Base-by-base conservation (phyloP, 306 rosid genomes). In the Citrullus mucosospermus region DNA sequence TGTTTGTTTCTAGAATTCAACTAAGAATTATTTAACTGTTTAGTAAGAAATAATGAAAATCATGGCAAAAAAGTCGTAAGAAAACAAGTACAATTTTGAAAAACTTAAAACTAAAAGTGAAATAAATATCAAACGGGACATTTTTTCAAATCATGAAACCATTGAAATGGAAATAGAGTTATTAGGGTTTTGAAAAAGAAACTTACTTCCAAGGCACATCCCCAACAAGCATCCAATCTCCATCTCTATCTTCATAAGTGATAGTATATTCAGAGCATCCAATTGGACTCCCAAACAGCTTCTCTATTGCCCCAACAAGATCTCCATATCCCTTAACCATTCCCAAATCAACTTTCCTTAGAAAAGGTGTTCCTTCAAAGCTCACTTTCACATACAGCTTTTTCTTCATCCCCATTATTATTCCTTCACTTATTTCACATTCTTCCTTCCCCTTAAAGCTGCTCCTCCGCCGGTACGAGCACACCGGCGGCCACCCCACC, bases 401-500 rank as follows among this genome's bases (percentile, higher is more conserved):
- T 0, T 89, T 90, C 2, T 88, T 81, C 48, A 61, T 82, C 46
- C 22, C 70, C 70, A 63, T 63, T 16, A 53, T 53, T 53, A 34
- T 16, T 63, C 2, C 70, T 63, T 32, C 69, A 32, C 46, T 16
- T 8, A 11, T 9, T 79, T 84, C 51, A 12, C 14, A 3, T 3
- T 16, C 44, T 17, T 68, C 84, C 38, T 81, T 68, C 70, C 80
- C 90, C 4, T 73, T 82, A 43, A 89, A 58, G 72, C 86, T 85
- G 5, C 80, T 89, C 91, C 87, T 90, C 85, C 66, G 88, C 62
- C 98, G 68, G 76, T 90, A 92, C 0, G 96, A 94, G 81, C 98
- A 92, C 84, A 94, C 90, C 25, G 98, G 98, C 57, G 97, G 98
- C 98, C 98, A 94, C 80, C 98, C 98, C 68, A 90, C 95, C 6